These are phyloP conservation scores for Salisapilia sapeloensis DNA, from an alignment of 352 stramenopile species.

Conservation along the genomic window DNA sequence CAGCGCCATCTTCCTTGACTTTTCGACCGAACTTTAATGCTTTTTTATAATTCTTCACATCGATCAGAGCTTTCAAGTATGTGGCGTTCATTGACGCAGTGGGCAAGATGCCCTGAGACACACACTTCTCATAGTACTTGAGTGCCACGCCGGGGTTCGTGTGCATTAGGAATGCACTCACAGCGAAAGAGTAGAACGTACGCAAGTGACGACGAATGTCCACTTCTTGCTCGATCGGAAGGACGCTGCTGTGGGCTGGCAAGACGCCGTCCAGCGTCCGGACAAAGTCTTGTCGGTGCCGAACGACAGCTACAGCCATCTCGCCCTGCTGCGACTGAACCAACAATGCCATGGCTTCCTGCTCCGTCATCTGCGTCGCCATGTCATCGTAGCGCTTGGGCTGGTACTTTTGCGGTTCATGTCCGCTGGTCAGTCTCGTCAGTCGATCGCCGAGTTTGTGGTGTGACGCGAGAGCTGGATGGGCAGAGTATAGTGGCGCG, in stretches of 20 bases:
- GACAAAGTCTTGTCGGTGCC: slow-evolving; percentile 24
- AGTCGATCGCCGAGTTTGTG: too few species aligned
- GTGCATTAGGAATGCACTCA: slow-evolving; percentile 16
- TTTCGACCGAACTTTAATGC: slow-evolving; percentile 27
- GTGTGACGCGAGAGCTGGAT: slow-evolving; percentile 6
- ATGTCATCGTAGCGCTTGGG: slow-evolving; percentile 36
- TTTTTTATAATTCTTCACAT: slow-evolving; percentile 12
- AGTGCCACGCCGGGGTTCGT: slow-evolving; percentile 15
- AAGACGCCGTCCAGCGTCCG: slow-evolving; percentile 16
- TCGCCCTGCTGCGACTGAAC: slow-evolving; percentile 11
- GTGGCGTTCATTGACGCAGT: slow-evolving; percentile 48
- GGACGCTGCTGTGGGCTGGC: too few species aligned
- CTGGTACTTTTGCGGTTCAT: slow-evolving; percentile 30
- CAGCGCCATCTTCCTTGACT: slow-evolving; percentile 15
- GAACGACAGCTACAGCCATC: slow-evolving; percentile 24
- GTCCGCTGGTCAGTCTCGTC: too few species aligned
- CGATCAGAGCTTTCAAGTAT: slow-evolving; percentile 28
- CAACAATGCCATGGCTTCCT: slow-evolving; percentile 38
- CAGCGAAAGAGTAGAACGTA: slow-evolving; percentile 53
- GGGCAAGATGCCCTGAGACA: slow-evolving; percentile 21
- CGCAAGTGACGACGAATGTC: slow-evolving; percentile 23
- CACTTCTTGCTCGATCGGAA: slow-evolving; percentile 14
- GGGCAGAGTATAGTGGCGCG: slow-evolving; percentile 23
- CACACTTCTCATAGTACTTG: slow-evolving; percentile 22
- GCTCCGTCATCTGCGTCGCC: slow-evolving; percentile 39